Evolutionary conservation across 148 eudicot species (phyloP).

Genomic region (Arbutus unedo): DNA sequence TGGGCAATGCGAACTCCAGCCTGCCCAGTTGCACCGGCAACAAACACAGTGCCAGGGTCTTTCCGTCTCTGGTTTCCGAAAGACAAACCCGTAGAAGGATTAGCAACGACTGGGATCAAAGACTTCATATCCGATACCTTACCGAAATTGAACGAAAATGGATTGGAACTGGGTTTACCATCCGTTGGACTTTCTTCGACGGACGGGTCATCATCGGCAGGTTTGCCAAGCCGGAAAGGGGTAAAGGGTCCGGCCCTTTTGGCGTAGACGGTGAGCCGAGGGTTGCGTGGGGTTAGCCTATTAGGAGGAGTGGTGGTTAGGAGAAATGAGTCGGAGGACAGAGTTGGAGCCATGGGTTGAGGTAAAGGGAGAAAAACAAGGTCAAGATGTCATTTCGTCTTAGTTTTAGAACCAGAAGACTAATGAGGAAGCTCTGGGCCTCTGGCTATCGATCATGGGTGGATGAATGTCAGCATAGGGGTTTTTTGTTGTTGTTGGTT

Average conservation of each 20-base stretch:
- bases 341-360: slow-evolving; percentile 57
- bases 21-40: slow-evolving; percentile 84
- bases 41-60: slow-evolving; percentile 82
- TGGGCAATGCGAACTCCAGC: slow-evolving; percentile 72
- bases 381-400: neutral
- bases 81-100: slow-evolving; percentile 34
- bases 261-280: slow-evolving; percentile 38
- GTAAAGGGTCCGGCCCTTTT: slow-evolving; percentile 38
- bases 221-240: slow-evolving; percentile 27
- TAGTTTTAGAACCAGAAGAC: neutral
- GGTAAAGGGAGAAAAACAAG: neutral
- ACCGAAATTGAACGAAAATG: slow-evolving; percentile 53
- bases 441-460: neutral
- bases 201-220: slow-evolving; percentile 18
- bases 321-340: slow-evolving; percentile 61
- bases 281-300: slow-evolving; percentile 27
- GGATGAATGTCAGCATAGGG: neutral
- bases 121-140: slow-evolving; percentile 59
- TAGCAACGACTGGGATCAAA: slow-evolving; percentile 54
- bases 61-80: slow-evolving; percentile 50
- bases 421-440: neutral
- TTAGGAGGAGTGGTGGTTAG: slow-evolving; percentile 48
- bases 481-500: slow-evolving; percentile 14
- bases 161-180: slow-evolving; percentile 21
- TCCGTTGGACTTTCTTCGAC: slow-evolving; percentile 13